These are phyloP conservation scores for Cairneyella variabilis DNA, from an alignment of 495 filamentous ascomycete species.

Conservation along the genomic window DNA sequence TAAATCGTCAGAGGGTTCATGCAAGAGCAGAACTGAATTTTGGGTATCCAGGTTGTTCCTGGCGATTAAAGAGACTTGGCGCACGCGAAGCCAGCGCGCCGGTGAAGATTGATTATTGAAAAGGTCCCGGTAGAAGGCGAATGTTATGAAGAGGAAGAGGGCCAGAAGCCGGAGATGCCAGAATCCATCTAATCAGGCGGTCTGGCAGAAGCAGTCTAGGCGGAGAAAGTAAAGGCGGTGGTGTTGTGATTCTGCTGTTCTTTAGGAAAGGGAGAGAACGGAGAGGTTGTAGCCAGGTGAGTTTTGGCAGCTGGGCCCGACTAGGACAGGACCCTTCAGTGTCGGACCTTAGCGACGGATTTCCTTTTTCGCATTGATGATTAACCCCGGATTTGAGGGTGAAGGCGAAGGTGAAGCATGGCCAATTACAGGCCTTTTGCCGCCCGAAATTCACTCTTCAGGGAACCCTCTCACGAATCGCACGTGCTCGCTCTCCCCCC, in stretches of 20 bases:
- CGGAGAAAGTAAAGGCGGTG: not conserved
- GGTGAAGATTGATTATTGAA: not conserved
- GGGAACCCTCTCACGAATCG: too few relatives aligned
- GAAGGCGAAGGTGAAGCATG: too few relatives aligned
- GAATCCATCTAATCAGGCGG: not conserved
- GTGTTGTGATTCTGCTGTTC: too few relatives aligned
- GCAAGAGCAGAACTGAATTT: constrained; percentile 1
- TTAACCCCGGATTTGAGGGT: too few relatives aligned
- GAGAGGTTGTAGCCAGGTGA: not conserved
- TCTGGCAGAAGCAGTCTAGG: not conserved
- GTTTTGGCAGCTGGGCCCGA: too few relatives aligned
- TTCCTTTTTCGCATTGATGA: too few relatives aligned
- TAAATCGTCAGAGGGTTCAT: constrained; percentile 1
- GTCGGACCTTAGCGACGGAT: too few relatives aligned
- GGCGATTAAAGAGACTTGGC: constrained; percentile 16
- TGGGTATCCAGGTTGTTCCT: constrained; percentile 7
- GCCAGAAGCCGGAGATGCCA: not conserved
- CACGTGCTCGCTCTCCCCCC: too few relatives aligned
- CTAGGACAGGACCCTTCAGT: too few relatives aligned
- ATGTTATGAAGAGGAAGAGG: constrained; percentile 21
- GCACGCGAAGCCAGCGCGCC: constrained; percentile 19
- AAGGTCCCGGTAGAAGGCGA: not conserved
- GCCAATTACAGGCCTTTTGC: too few relatives aligned
- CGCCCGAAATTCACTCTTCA: too few relatives aligned
- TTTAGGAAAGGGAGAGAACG: not conserved